Percentiles rank a stretch among this genome's conserved stretches.
Evolutionary conservation across 2,329 filamentous ascomycete genomes (phyloP).

Genomic region (Chalaropsis thielavioides): DNA sequence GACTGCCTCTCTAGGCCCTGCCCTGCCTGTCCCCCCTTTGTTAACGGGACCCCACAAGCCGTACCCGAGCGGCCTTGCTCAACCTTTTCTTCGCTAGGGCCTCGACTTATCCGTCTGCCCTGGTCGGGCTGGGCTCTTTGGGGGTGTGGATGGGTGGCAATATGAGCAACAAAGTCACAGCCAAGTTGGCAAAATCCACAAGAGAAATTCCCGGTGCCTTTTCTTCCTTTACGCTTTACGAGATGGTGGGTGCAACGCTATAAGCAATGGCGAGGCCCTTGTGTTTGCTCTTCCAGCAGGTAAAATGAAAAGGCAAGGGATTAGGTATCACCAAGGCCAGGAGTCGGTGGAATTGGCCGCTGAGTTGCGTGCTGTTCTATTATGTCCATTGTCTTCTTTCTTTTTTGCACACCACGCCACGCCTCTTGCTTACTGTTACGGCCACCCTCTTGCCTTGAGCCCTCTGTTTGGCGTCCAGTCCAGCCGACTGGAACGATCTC

Average conservation of each 20-base stretch:
- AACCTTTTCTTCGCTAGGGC: neutral
- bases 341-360: neutral
- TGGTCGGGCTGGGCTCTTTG: neutral
- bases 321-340: neutral
- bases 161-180: neutral
- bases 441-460: neutral
- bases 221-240: neutral
- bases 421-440: neutral
- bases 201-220: neutral
- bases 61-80: neutral
- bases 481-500: neutral
- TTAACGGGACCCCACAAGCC: neutral
- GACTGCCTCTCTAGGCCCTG: neutral
- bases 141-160: neutral
- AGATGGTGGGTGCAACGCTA: neutral
- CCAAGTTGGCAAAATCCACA: neutral
- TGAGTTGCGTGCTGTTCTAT: neutral
- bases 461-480: neutral
- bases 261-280: neutral
- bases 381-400: neutral
- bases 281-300: neutral
- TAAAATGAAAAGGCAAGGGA: neutral
- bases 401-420: too few species aligned
- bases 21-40: neutral
- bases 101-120: neutral